Base-by-base conservation (phyloP, 805 yeast genomes). In the Kuraishia borneana region DNA sequence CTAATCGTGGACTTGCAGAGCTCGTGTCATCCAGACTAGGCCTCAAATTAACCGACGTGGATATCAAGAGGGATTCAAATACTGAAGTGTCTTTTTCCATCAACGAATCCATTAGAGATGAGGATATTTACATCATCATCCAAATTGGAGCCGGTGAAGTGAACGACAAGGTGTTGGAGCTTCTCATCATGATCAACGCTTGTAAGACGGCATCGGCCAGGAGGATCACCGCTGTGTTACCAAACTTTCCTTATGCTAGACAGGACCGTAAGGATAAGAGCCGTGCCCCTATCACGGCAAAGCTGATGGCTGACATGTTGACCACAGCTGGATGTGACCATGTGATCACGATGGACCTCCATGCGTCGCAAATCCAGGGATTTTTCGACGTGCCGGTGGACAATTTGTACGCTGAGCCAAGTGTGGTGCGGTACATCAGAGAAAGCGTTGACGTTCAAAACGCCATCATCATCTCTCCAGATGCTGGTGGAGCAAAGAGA, bases 401-500 rank as follows among this genome's bases (percentile, higher is more conserved):
- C 54, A 83, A 83, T 52, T 58, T 83, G 45, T 83, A 83, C 48
- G 89, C 89, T 17, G 94, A 83, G 57, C 92, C 92, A 35, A 69
- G 77, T 43, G 88, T 81, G 22, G 76, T 83, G 27, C 65, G 82
- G 48, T 82, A 81, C 50, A 81, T 83, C 32, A 70, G 67, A 39
- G 88, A 78, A 43, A 65, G 70, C 36, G 61, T 74, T 33, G 68
- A 69, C 44, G 67, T 60, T 42, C 57, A 70, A 28, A 70, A 80
- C 31, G 72, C 83, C n/a, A 81, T 82, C 35, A 73, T 83, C 36
- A 74, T 83, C 13, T 83, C 92, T 1, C 94, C 94, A 5, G 94
- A 83, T 60, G 94, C 92, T 6, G 94, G 94, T 53, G 94, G 94
- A 42, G 92, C 92, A 38, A 83, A 83, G 52, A 70, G 94, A 60